phyloP scores from a whole-genome alignment of 257 asterid genomes.

The Fraxinus americana region DNA sequence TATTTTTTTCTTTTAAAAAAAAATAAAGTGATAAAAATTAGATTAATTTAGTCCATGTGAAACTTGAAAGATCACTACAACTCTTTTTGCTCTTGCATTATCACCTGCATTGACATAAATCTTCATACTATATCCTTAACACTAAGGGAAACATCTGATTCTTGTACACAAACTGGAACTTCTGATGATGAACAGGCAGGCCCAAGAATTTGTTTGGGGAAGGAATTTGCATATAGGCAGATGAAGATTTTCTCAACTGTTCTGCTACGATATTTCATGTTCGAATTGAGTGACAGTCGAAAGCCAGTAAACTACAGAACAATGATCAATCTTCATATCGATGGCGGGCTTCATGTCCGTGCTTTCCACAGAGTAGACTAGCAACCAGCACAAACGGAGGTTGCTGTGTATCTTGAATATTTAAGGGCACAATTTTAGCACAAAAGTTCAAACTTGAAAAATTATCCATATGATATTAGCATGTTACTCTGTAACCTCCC shows the following conservation, averaged over 20 bases:
- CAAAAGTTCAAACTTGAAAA: background rate
- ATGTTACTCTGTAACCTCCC: too few species aligned
- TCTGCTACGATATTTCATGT: constrained; percentile 39
- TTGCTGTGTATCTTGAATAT: background rate
- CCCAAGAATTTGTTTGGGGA: constrained; percentile 57
- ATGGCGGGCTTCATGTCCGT: constrained; percentile 50
- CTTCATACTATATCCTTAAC: background rate
- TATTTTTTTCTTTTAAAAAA: too few species aligned
- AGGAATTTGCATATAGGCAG: constrained; percentile 59
- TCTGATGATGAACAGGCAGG: constrained; percentile 47
- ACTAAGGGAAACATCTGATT: background rate
- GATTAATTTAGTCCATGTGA: background rate
- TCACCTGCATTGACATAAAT: background rate
- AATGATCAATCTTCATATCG: constrained; percentile 58
- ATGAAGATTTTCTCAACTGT: constrained; percentile 63
- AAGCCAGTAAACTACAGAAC: constrained; percentile 48
- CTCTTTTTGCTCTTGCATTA: background rate
- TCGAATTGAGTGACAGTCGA: constrained; percentile 43
- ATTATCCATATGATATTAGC: background rate
- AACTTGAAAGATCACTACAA: background rate
- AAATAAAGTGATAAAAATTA: too few species aligned
- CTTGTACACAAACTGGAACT: background rate
- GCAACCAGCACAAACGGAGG: background rate
- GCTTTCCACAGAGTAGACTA: constrained; percentile 35
- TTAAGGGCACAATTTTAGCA: background rate